Evolutionary conservation across 768 basidiomycete genomes (phyloP).

Genomic region (Cubamyces sp.): DNA sequence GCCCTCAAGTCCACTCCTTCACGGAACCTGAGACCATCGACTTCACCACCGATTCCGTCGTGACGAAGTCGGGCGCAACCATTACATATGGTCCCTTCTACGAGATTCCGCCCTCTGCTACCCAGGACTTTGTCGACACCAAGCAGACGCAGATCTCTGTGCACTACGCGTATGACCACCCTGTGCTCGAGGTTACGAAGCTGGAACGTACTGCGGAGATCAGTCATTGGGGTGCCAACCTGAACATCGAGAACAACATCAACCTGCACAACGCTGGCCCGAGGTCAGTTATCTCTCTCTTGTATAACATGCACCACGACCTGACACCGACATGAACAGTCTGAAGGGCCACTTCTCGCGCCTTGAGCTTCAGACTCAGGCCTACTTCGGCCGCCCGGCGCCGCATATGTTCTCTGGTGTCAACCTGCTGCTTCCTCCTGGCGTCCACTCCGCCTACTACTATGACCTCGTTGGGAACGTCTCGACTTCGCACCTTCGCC

Average conservation of each 20-base stretch:
- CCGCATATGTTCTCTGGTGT: slow-evolving; percentile 76
- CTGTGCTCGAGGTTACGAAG: slow-evolving; percentile 74
- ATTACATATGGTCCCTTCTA: slow-evolving; percentile 90
- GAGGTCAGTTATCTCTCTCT: slow-evolving; percentile 55
- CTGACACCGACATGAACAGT: slow-evolving; percentile 44
- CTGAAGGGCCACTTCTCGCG: slow-evolving; percentile 97
- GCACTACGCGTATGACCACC: slow-evolving; percentile 84
- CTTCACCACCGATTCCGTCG: slow-evolving; percentile 63
- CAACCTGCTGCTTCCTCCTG: slow-evolving; percentile 80
- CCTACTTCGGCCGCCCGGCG: slow-evolving; percentile 66
- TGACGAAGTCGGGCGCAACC: slow-evolving; percentile 76
- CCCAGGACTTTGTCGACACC: slow-evolving; percentile 54
- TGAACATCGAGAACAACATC: slow-evolving; percentile 92
- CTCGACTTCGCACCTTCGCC: slow-evolving; percentile 86
- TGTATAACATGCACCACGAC: background rate
- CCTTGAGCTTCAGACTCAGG: slow-evolving; percentile 79
- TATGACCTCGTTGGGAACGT: slow-evolving; percentile 96
- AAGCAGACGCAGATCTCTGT: slow-evolving; percentile 70
- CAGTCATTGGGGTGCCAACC: slow-evolving; percentile 95
- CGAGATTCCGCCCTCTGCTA: slow-evolving; percentile 68
- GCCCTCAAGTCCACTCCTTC: slow-evolving; percentile 71
- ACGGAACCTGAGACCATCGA: slow-evolving; percentile 65
- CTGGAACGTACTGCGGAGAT: slow-evolving; percentile 84
- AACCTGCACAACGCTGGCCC: slow-evolving; percentile 89
- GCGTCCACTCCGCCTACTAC: slow-evolving; percentile 82